A percentile compares a stretch with the other conserved stretches of the same genome.
These are phyloP conservation scores for Cladophialophora bantiana DNA, from an alignment of 2,329 filamentous ascomycete genomes.

Conservation along the genomic window DNA sequence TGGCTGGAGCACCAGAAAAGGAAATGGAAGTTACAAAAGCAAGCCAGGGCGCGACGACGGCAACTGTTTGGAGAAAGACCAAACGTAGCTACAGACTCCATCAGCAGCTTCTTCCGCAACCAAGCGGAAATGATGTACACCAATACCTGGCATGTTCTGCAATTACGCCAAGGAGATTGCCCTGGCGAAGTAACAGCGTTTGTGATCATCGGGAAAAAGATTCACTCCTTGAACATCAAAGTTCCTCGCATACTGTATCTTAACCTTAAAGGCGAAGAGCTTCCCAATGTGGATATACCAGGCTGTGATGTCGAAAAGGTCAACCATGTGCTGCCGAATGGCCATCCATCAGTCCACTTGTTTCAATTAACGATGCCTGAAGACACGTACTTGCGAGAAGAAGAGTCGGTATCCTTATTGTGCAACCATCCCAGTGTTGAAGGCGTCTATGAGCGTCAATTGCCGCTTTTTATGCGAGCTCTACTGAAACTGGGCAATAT, in stretches of 20 bases:
- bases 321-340: conserved; percentile 90
- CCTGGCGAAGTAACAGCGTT: conserved; percentile 88
- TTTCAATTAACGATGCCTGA: conserved; percentile 94
- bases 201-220: conserved; percentile 90
- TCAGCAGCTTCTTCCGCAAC: conserved; percentile 81
- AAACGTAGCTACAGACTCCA: conserved; percentile 64
- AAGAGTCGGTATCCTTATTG: conserved; percentile 79
- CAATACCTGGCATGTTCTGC: conserved; percentile 93
- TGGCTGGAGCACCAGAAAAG: conserved; percentile 96
- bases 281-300: conserved; percentile 86
- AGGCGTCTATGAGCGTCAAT: conserved; percentile 93
- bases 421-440: conserved; percentile 95
- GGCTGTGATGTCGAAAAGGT: conserved; percentile 92
- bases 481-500: conserved; percentile 87
- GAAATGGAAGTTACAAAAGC: conserved; percentile 98
- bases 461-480: conserved; percentile 85
- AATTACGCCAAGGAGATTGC: conserved; percentile 80
- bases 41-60: conserved; percentile 81
- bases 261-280: conserved; percentile 84
- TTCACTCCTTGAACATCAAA: conserved; percentile 85
- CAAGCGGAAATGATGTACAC: conserved; percentile 90
- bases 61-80: conserved; percentile 92
- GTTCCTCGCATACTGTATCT: conserved; percentile 90
- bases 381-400: conserved; percentile 82
- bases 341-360: conserved; percentile 89